Evolutionary conservation across 345 rosid species (phyloP).

Genomic region (Aegle marmelos): DNA sequence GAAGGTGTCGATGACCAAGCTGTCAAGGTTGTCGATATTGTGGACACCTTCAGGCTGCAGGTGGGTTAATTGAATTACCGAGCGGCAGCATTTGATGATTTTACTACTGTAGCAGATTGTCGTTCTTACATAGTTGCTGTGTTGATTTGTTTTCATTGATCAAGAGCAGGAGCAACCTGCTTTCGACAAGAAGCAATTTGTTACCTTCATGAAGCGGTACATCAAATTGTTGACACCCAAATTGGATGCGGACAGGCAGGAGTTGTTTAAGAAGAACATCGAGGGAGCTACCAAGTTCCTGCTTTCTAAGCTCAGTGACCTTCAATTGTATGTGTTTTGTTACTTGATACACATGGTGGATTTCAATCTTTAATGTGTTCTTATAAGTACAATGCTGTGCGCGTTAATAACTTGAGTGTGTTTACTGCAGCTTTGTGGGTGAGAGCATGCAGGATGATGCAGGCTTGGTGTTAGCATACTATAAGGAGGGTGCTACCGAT

Average conservation of each 20-base stretch:
- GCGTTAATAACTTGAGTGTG: not conserved
- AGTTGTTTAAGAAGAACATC: conserved; percentile 67
- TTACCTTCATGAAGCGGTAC: conserved; percentile 61
- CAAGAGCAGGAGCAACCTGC: conserved; percentile 81
- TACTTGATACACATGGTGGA: not conserved
- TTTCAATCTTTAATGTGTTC: not conserved
- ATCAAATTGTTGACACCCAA: conserved; percentile 70
- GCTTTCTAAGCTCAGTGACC: conserved; percentile 73
- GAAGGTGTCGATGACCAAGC: conserved; percentile 85
- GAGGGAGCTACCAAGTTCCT: conserved; percentile 91
- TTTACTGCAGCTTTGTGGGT: conserved; percentile 68
- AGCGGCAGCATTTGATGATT: not conserved
- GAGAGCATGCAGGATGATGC: conserved; percentile 88
- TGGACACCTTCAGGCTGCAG: conserved; percentile 98
- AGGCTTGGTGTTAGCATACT: conserved; percentile 69
- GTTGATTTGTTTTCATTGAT: not conserved
- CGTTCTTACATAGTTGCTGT: not conserved
- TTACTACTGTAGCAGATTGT: not conserved
- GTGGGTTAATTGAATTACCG: conserved; percentile 24
- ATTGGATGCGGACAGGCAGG: conserved; percentile 51
- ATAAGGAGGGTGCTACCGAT: conserved; percentile 76
- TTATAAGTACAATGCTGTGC: too few species aligned
- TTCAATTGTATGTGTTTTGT: conserved; percentile 70
- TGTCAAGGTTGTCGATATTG: conserved; percentile 85
- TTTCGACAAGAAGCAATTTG: conserved; percentile 81